Evolutionary conservation across 768 basidiomycete genomes (phyloP).

Genomic region (Sutorius australiensis): DNA sequence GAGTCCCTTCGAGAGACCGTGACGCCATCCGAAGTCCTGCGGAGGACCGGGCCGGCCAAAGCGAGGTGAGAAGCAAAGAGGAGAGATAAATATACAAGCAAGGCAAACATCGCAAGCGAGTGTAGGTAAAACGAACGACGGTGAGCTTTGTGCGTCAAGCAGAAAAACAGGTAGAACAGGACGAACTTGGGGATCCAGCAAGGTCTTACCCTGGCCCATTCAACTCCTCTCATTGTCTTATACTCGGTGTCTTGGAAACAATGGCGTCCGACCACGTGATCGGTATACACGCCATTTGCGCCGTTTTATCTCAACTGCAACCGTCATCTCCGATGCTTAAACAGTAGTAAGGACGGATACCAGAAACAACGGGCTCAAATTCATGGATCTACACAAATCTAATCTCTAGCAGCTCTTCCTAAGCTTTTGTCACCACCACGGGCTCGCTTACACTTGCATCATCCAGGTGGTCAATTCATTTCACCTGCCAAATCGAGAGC

Average conservation of each 20-base stretch:
- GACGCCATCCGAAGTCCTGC: background rate
- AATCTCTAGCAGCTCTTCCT: background rate
- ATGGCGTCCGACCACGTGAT: background rate
- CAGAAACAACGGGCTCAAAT: background rate
- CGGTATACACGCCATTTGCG: background rate
- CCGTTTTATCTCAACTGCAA: background rate
- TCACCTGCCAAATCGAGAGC: background rate
- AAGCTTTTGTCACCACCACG: conserved; percentile 9
- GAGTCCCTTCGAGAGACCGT: conserved; percentile 14
- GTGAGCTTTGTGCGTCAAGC: conserved; percentile 16
- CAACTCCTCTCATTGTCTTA: conserved; percentile 3
- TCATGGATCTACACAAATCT: conserved; percentile 4
- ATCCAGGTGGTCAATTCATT: conserved; percentile 6
- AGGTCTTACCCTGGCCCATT: background rate
- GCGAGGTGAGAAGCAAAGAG: conserved; percentile 7
- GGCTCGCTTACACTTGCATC: background rate
- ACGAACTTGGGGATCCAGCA: background rate
- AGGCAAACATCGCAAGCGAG: conserved; percentile 18
- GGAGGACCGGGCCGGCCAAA: conserved; percentile 14
- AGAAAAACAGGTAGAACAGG: background rate
- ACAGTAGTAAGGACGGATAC: background rate
- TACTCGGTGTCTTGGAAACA: conserved; percentile 10
- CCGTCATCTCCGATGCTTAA: background rate
- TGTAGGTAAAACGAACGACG: conserved; percentile 14
- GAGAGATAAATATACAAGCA: conserved; percentile 11